Percentiles rank a stretch among this genome's conserved stretches.
Evolutionary conservation across 257 asterid species (phyloP).

Genomic region (Solanum infundibuliforme): DNA sequence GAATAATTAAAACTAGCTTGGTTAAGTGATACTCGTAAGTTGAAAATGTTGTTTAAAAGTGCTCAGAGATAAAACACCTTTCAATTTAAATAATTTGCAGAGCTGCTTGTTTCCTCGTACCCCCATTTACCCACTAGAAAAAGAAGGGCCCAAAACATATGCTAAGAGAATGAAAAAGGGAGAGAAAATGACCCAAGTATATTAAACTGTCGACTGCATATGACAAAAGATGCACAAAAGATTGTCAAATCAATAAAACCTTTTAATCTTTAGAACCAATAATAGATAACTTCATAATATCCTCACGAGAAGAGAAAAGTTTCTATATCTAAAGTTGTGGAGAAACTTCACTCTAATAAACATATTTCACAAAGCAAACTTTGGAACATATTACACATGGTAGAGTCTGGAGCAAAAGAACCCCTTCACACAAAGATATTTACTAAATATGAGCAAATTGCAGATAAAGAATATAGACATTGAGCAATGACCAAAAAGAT

Average conservation of each 20-base stretch:
- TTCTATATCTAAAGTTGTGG: neutral
- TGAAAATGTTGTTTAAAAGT: neutral
- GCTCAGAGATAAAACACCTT: neutral
- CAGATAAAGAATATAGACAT: neutral
- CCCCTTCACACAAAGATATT: neutral
- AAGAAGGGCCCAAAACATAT: neutral
- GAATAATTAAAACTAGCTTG: constrained; percentile 13
- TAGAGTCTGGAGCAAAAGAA: neutral
- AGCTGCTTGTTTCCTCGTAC: neutral
- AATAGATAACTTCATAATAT: neutral
- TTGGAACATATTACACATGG: neutral
- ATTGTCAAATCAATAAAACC: neutral
- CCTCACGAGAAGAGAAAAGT: neutral
- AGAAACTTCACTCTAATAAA: neutral
- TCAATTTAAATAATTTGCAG: neutral
- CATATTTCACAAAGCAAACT: neutral
- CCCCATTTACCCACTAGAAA: neutral
- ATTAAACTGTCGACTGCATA: neutral
- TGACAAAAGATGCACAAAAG: neutral
- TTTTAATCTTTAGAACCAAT: neutral
- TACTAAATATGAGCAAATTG: neutral
- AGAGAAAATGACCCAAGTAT: neutral
- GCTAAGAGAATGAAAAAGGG: neutral
- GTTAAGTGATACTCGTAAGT: neutral
- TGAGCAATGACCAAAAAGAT: neutral